These are phyloP conservation scores for Carex pumila DNA, from an alignment of 176 grass and related monocot genomes.

Conservation along the genomic window DNA sequence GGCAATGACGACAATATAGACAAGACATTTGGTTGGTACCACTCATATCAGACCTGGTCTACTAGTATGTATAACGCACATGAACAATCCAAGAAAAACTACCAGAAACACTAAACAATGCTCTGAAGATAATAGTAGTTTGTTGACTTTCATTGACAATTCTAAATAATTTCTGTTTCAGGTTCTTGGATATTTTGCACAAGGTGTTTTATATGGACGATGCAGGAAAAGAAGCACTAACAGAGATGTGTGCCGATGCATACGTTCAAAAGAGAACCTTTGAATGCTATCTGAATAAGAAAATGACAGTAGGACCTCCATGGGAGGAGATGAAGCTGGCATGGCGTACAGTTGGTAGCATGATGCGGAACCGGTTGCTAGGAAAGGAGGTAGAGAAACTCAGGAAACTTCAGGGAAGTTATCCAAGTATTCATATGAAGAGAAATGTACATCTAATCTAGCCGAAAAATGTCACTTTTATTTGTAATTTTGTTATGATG, in stretches of 20 bases:
- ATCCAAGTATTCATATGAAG: slow-evolving; percentile 12
- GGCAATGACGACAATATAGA: not conserved
- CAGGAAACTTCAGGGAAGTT: slow-evolving; percentile 19
- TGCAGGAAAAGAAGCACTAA: slow-evolving; percentile 70
- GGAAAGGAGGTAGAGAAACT: slow-evolving; percentile 60
- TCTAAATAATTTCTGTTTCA: not conserved
- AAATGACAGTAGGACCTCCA: slow-evolving; percentile 46
- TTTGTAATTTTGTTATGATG: not conserved
- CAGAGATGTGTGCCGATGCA: slow-evolving; percentile 87
- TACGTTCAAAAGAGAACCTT: slow-evolving; percentile 90
- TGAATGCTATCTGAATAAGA: slow-evolving; percentile 92
- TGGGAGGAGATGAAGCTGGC: slow-evolving; percentile 49
- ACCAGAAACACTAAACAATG: not conserved
- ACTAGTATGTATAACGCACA: not conserved
- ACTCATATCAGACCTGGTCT: not conserved
- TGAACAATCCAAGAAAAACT: not conserved
- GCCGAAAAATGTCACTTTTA: not conserved
- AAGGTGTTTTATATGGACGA: slow-evolving; percentile 69
- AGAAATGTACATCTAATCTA: not conserved
- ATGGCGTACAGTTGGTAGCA: slow-evolving; percentile 51
- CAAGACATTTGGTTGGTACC: not conserved
- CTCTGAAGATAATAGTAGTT: not conserved
- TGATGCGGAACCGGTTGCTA: slow-evolving; percentile 55
- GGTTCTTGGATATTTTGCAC: slow-evolving; percentile 84
- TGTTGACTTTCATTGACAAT: not conserved